These are phyloP conservation scores for Lactuca saligna DNA, from an alignment of 129 eudicot species.

Conservation along the genomic window DNA sequence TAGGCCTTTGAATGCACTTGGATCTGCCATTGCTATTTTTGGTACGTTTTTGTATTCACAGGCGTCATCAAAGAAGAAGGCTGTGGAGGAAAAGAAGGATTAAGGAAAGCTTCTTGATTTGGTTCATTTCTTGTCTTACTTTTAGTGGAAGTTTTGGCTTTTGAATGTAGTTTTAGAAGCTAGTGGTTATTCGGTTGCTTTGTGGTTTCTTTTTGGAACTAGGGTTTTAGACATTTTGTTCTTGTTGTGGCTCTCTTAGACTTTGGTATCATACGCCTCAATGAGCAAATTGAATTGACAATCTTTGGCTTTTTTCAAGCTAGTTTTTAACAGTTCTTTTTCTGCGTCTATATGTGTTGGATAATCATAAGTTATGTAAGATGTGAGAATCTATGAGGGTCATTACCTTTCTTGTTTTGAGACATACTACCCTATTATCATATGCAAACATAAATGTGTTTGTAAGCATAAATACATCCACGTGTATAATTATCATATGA, in stretches of 20 bases:
- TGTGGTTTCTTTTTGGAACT: slow-evolving; percentile 20
- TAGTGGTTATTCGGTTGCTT: slow-evolving; percentile 8
- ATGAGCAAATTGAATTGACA: slow-evolving; percentile 24
- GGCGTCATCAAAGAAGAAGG: slow-evolving; percentile 80
- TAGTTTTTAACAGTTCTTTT: slow-evolving; percentile 11
- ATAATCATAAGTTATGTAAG: too few species aligned
- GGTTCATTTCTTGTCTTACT: slow-evolving; percentile 20
- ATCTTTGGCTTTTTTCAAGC: slow-evolving; percentile 20
- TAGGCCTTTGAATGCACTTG: slow-evolving; percentile 93
- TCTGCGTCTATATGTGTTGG: neutral
- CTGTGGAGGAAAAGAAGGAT: slow-evolving; percentile 62
- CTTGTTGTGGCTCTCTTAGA: slow-evolving; percentile 21
- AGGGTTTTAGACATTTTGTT: slow-evolving; percentile 21
- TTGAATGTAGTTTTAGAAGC: slow-evolving; percentile 22
- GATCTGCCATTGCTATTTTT: slow-evolving; percentile 89
- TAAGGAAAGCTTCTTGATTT: slow-evolving; percentile 22
- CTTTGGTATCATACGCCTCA: slow-evolving; percentile 31
- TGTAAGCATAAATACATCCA: too few species aligned
- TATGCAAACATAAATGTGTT: too few species aligned
- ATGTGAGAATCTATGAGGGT: too few species aligned
- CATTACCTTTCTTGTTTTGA: too few species aligned
- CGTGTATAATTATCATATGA: too few species aligned
- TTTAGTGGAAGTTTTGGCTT: slow-evolving; percentile 17
- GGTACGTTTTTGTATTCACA: slow-evolving; percentile 98
- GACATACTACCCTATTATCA: too few species aligned